Evolutionary conservation across 2,329 filamentous ascomycete species (phyloP).

Genomic region (Magnaporthiopsis rhizophila): DNA sequence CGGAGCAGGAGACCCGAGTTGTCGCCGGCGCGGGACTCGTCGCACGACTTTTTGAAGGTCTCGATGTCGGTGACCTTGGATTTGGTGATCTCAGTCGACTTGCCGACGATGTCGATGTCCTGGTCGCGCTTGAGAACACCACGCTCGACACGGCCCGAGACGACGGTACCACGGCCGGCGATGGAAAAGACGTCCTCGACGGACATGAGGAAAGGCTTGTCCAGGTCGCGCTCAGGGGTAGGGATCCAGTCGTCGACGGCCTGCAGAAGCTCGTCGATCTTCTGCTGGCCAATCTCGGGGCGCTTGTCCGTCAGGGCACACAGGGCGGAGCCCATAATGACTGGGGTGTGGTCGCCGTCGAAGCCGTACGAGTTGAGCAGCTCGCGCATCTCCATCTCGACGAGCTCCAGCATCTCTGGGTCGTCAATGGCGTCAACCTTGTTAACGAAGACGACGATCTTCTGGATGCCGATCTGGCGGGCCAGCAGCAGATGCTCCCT

Average conservation of each 20-base stretch:
- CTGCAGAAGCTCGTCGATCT: conserved; percentile 85
- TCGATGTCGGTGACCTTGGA: conserved; percentile 99
- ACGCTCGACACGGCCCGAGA: conserved; percentile 94
- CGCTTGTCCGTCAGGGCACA: conserved; percentile 84
- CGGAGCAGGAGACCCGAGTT: conserved; percentile 96
- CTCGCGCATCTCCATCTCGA: conserved; percentile 99
- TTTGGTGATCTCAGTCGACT: conserved; percentile 75
- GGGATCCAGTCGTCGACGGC: conserved; percentile 96
- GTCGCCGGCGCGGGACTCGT: conserved; percentile 91
- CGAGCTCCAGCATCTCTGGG: conserved; percentile 98
- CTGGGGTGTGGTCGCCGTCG: conserved; percentile 95
- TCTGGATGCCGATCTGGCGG: conserved; percentile 96
- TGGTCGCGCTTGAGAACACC: conserved; percentile 87
- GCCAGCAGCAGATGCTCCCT: conserved; percentile 96
- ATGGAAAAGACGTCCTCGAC: conserved; percentile 92
- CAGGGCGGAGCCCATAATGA: conserved; percentile 93
- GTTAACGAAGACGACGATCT: conserved; percentile 99
- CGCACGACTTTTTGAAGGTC: conserved; percentile 99
- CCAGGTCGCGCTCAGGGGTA: conserved; percentile 83
- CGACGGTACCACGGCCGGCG: conserved; percentile 89
- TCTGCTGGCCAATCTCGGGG: conserved; percentile 76
- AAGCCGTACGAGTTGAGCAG: conserved; percentile 88
- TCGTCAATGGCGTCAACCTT: conserved; percentile 97
- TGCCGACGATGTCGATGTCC: conserved; percentile 92
- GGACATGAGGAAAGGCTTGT: conserved; percentile 99